Percentiles rank a stretch among this genome's conserved stretches.
Conservation (phyloP, 768 basidiomycete species). For the Lactifluus rugatus region DNA sequence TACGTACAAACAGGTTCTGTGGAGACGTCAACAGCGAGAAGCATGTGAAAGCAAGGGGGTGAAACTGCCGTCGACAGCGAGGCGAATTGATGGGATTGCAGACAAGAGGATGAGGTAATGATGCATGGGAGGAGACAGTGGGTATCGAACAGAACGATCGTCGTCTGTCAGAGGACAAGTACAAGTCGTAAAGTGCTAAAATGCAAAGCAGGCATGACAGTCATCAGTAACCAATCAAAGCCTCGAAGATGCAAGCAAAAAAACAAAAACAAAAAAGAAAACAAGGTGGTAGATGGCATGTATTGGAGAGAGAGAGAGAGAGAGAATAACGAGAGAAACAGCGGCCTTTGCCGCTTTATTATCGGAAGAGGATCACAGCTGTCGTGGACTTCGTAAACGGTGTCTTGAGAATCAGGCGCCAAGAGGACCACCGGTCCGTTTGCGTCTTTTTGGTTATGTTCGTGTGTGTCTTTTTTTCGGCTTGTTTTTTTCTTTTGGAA, state of each 20-base stretch:
- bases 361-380: constrained; percentile 1
- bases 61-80: constrained; percentile 19
- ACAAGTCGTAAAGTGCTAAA: constrained; percentile 3
- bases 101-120: constrained; percentile 9
- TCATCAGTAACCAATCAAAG: constrained; percentile 15
- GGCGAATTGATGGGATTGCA: constrained; percentile 5
- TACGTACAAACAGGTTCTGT: constrained; percentile 43
- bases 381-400: constrained; percentile 4
- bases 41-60: constrained; percentile 20
- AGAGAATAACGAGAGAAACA: not conserved
- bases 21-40: constrained; percentile 24
- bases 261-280: not conserved
- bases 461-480: not conserved
- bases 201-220: constrained; percentile 8
- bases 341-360: constrained; percentile 2
- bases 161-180: not conserved
- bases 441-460: not conserved
- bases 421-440: not conserved
- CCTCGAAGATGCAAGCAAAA: constrained; percentile 8
- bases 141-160: constrained; percentile 10
- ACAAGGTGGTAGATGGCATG: constrained; percentile 3
- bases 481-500: not conserved
- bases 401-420: not conserved
- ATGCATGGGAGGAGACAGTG: constrained; percentile 9
- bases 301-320: not conserved